phyloP scores from a whole-genome alignment of 495 filamentous ascomycete species.

The Clohesyomyces aquaticus region DNA sequence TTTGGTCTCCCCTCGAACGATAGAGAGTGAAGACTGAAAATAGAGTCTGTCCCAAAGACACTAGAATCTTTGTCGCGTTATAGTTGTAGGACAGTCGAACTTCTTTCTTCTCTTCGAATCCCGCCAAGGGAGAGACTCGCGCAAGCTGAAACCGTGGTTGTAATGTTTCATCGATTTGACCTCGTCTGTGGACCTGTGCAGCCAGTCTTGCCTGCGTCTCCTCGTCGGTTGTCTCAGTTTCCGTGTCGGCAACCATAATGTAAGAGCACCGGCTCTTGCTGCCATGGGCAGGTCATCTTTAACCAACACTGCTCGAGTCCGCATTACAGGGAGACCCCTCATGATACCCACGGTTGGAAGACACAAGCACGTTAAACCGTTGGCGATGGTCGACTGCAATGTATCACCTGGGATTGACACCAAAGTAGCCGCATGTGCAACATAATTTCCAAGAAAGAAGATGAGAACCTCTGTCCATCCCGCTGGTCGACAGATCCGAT shows the following conservation, averaged over 20 bases:
- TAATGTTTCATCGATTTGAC: not conserved
- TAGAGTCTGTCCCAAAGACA: slow-evolving; percentile 22
- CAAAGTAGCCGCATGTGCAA: slow-evolving; percentile 43
- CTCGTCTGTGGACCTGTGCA: not conserved
- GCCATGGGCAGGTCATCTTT: not conserved
- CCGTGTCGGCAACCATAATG: too few relatives aligned
- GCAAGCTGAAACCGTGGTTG: not conserved
- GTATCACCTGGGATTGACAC: slow-evolving; percentile 20
- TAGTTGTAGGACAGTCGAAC: slow-evolving; percentile 17
- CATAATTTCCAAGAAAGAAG: slow-evolving; percentile 45
- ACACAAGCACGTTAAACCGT: slow-evolving; percentile 21
- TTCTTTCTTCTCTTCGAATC: not conserved
- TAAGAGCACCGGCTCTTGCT: not conserved
- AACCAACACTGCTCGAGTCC: slow-evolving; percentile 18
- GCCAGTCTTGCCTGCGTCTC: too few relatives aligned
- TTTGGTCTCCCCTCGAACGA: slow-evolving; percentile 29
- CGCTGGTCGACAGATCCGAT: slow-evolving; percentile 33
- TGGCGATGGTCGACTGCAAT: slow-evolving; percentile 2
- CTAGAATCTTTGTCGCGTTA: slow-evolving; percentile 18
- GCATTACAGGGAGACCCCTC: slow-evolving; percentile 29
- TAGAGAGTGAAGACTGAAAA: slow-evolving; percentile 30
- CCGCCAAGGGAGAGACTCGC: not conserved
- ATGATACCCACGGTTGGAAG: slow-evolving; percentile 25
- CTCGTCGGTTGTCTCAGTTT: too few relatives aligned
- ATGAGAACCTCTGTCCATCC: slow-evolving; percentile 37